phyloP scores from a whole-genome alignment of 2,329 filamentous ascomycete species.

The Lasiodiplodia gonubiensis region DNA sequence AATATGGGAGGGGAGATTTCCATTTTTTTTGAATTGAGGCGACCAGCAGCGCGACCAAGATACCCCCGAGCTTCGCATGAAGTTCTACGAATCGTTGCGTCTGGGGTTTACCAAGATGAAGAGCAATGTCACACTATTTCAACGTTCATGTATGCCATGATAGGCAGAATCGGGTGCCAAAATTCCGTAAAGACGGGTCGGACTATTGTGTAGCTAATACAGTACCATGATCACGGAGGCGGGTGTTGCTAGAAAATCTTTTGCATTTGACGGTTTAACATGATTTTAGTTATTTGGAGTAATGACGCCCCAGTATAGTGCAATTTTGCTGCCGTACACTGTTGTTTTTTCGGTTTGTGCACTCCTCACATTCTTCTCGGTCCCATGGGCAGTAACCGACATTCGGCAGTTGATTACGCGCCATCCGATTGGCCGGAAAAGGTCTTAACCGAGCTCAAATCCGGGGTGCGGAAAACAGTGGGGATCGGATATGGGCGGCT shows the following conservation, averaged over 20 bases:
- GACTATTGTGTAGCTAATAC: neutral
- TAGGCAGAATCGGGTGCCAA: neutral
- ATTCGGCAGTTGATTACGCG: slow-evolving; percentile 20
- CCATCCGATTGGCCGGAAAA: slow-evolving; percentile 9
- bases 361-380: neutral
- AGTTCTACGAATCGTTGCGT: neutral
- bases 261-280: neutral
- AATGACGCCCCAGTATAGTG: neutral
- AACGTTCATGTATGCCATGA: neutral
- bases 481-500: slow-evolving; percentile 6
- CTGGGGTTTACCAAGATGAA: neutral
- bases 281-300: neutral
- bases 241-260: neutral
- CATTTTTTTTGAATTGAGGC: neutral
- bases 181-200: neutral
- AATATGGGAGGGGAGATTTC: neutral
- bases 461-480: slow-evolving; percentile 3
- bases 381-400: neutral
- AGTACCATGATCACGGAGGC: neutral
- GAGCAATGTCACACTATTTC: neutral
- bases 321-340: neutral
- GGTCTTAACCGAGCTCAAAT: neutral
- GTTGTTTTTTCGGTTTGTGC: neutral
- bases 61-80: neutral
- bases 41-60: neutral